Base-by-base conservation (phyloP, 2,329 filamentous ascomycete genomes). In the Trichoderma atrobrunneum region DNA sequence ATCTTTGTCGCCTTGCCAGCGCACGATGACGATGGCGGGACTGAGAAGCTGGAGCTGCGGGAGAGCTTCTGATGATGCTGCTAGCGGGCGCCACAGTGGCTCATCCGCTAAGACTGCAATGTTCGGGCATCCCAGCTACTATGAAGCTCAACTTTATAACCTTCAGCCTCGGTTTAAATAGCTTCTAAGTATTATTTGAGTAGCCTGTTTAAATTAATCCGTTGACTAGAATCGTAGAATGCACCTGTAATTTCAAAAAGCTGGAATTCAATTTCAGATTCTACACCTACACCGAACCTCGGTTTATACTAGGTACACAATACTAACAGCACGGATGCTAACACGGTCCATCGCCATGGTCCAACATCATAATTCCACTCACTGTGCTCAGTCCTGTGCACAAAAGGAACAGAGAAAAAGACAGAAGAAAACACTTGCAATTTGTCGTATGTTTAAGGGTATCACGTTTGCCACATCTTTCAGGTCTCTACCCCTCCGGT, bases 11-110 rank as follows among this genome's bases (percentile, higher is more conserved):
- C 79, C 79, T 78, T 54, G 70, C 39, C 60, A 64, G 69, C 64
- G 75, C 75, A 76, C 78, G 75, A 80, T 80, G 78, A 80, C 78
- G 79, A 78, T 76, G 74, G 76, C 65, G 77, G 78, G 78, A 78
- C 73, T 43, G 51, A 36, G 51, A 43, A 18, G 62, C 60, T 64
- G 48, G 32, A 70, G 67, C 67, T 70, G 30, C n/a, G 39, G 28
- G 43, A 57, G 43, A 68, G 70, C 62, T 67, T 64, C 54, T 24
- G 21, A 18, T 39, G 16, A 3, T 26, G 16, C 26, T 67, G 43
- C 51, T 72, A 68, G 56, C 24, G 28, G 43, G 34, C 54, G 65
- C 72, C 68, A 72, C 71, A 77, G 78, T 78, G 76, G 78, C 76
- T 76, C 67, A 21, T 54, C 39, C 16, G 36, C 21, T 24, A 24